phyloP scores from a whole-genome alignment of 441 rosid genomes.

The Geranium incanum region DNA sequence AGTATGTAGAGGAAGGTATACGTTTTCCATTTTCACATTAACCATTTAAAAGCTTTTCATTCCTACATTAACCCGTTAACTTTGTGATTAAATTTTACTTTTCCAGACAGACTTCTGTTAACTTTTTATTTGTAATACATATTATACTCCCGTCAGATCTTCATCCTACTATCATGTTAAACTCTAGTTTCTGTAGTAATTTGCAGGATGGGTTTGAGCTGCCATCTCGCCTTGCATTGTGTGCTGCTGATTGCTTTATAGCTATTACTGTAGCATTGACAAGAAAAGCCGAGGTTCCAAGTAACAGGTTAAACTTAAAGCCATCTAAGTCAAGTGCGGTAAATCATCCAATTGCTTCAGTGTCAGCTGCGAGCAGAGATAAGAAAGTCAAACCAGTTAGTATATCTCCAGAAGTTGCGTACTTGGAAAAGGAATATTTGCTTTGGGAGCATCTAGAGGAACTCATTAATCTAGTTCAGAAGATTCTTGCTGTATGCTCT shows the following conservation, averaged over 20 bases:
- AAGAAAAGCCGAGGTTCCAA: constrained; percentile 39
- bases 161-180: background rate
- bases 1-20: constrained; percentile 65
- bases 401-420: constrained; percentile 30
- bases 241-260: constrained; percentile 87
- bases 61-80: background rate
- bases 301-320: constrained; percentile 34
- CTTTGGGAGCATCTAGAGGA: constrained; percentile 61
- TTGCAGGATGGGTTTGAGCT: constrained; percentile 72
- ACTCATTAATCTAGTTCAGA: constrained; percentile 44
- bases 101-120: background rate
- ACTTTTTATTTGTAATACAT: background rate
- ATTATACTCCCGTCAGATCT: background rate
- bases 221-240: constrained; percentile 76
- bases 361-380: constrained; percentile 28
- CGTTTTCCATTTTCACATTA: constrained; percentile 11
- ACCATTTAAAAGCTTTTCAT: background rate
- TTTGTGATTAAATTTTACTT: background rate
- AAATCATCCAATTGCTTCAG: constrained; percentile 27
- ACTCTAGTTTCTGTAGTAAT: constrained; percentile 37
- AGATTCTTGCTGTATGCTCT: constrained; percentile 60
- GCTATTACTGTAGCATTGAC: constrained; percentile 65
- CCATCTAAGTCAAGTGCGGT: constrained; percentile 30
- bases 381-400: constrained; percentile 31
- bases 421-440: constrained; percentile 33